Conservation (phyloP, 192 early-diverging fungal species). For the Backusella luteola region DNA sequence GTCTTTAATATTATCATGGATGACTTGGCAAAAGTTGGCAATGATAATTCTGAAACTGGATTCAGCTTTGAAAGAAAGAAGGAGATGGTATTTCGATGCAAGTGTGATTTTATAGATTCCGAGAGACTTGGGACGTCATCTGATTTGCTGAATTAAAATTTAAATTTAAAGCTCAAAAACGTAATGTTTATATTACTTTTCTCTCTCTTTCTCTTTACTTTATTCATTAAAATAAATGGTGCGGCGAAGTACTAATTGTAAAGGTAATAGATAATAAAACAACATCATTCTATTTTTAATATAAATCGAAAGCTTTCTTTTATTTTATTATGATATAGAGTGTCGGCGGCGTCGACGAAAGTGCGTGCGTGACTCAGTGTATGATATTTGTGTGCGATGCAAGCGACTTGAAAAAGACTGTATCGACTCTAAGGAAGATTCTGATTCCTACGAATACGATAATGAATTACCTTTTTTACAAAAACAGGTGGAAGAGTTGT, state of each 20-base stretch:
- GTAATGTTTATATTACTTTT: not conserved
- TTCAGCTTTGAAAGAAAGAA: not conserved
- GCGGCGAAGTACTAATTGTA: not conserved
- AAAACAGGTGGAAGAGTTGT: not conserved
- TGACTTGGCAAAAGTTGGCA: not conserved
- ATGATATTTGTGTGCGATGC: not conserved
- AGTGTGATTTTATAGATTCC: not conserved
- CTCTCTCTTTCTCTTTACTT: not conserved
- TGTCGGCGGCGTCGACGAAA: not conserved
- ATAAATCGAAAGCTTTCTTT: not conserved
- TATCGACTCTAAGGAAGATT: not conserved
- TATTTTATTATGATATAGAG: not conserved
- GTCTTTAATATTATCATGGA: no score
- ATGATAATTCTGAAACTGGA: not conserved
- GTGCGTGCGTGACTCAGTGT: not conserved
- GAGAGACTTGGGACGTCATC: not conserved
- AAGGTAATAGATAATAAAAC: not conserved
- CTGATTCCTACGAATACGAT: not conserved
- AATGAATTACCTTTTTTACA: not conserved
- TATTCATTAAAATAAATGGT: not conserved
- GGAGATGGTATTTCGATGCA: not conserved
- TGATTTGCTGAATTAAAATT: not conserved
- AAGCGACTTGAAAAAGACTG: not conserved
- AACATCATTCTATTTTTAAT: not conserved
- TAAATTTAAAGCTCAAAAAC: not conserved